phyloP scores from a whole-genome alignment of 345 rosid species.

The Camelina laxa region DNA sequence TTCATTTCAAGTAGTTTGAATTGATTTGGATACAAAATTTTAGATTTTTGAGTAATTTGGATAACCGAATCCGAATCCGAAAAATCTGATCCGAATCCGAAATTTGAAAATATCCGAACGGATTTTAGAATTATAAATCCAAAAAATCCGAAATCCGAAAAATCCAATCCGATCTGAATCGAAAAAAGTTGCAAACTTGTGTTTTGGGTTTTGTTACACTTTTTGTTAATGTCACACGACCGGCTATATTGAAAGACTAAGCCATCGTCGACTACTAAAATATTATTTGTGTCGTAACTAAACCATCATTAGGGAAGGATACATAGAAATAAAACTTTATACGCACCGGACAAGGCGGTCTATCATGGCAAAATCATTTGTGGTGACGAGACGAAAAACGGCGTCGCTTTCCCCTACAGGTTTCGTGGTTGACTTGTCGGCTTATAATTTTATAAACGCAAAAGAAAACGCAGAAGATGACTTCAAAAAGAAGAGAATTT shows the following conservation, averaged over 20 bases:
- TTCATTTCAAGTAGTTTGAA: too few relatives aligned
- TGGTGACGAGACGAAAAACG: background rate
- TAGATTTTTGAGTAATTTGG: too few relatives aligned
- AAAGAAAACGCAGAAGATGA: constrained; percentile 8
- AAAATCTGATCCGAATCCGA: too few relatives aligned
- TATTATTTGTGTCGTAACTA: constrained; percentile 10
- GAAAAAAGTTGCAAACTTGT: constrained; percentile 40
- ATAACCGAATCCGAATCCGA: too few relatives aligned
- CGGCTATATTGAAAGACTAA: constrained; percentile 29
- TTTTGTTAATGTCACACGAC: constrained; percentile 27
- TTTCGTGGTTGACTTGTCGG: constrained; percentile 32
- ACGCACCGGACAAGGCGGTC: background rate
- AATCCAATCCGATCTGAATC: too few relatives aligned
- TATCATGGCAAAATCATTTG: constrained; percentile 5
- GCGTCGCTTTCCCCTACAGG: constrained; percentile 1
- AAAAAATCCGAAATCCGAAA: too few relatives aligned
- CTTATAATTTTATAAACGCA: constrained; percentile 22
- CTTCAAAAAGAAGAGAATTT: background rate
- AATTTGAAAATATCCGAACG: too few relatives aligned
- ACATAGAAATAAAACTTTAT: background rate
- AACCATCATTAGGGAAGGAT: background rate
- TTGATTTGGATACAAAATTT: too few relatives aligned
- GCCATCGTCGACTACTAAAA: constrained; percentile 28
- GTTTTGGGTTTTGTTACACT: constrained; percentile 28
- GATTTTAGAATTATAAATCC: too few relatives aligned